Percentiles rank a stretch among this genome's conserved stretches.
Evolutionary conservation across 345 rosid species (phyloP).

Genomic region (Mallotus nudiflorus): DNA sequence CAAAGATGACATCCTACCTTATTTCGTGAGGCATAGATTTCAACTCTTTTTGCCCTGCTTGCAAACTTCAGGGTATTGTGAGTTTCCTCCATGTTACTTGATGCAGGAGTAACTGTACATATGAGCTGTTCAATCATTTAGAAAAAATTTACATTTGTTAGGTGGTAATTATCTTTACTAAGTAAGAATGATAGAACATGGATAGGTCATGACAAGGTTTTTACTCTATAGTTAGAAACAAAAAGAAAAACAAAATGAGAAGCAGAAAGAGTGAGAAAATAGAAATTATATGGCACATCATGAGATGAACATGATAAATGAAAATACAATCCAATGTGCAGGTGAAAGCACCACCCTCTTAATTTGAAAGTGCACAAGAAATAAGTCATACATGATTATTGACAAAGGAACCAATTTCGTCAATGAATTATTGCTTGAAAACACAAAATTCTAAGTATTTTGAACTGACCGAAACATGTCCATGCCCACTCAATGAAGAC

Average conservation of each 20-base stretch:
- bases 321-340: neutral
- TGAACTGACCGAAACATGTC: conserved; percentile 94
- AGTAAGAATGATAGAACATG: neutral
- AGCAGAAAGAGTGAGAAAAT: neutral
- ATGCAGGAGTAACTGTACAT: conserved; percentile 98
- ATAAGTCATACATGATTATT: neutral
- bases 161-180: neutral
- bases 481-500: conserved; percentile 94
- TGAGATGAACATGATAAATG: neutral
- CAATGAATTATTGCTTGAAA: neutral
- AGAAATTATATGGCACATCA: neutral
- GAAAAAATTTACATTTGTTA: conserved; percentile 16
- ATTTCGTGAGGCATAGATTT: conserved; percentile 94
- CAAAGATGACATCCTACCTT: conserved; percentile 51
- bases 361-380: neutral
- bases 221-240: conserved; percentile 1
- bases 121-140: conserved; percentile 64
- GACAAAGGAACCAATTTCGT: neutral
- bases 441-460: neutral
- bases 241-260: neutral
- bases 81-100: conserved; percentile 96
- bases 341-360: neutral
- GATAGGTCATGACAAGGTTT: neutral
- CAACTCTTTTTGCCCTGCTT: conserved; percentile 95
- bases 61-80: conserved; percentile 99